phyloP scores from a whole-genome alignment of 2,329 filamentous ascomycete genomes.

The Venturia asperata region DNA sequence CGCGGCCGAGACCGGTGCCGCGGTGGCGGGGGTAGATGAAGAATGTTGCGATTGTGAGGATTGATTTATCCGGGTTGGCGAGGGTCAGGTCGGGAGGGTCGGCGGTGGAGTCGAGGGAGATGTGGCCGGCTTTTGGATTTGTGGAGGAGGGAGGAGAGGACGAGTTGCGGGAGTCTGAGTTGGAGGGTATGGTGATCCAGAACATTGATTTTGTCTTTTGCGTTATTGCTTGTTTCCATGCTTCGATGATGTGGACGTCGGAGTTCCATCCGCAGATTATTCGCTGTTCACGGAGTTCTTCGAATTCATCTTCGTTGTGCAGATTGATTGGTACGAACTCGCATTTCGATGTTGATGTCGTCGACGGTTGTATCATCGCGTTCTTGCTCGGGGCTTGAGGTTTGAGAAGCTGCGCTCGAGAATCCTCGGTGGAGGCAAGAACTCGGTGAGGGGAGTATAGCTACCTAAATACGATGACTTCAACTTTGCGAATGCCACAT shows the following conservation, averaged over 20 bases:
- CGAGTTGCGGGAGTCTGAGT: neutral
- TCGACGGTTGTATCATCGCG: neutral
- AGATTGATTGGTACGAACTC: neutral
- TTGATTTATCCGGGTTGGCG: neutral
- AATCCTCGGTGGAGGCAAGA: neutral
- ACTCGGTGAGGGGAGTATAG: too few relatives aligned
- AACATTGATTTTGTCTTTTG: constrained; percentile 12
- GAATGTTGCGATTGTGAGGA: too few relatives aligned
- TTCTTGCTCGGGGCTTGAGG: neutral
- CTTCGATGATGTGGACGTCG: neutral
- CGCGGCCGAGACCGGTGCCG: neutral
- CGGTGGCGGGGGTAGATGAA: neutral
- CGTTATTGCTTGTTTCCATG: neutral
- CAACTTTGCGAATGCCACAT: too few relatives aligned
- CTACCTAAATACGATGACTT: neutral
- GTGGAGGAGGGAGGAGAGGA: neutral
- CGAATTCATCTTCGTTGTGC: neutral
- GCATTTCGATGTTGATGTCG: neutral
- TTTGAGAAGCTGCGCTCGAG: neutral
- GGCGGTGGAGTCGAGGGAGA: neutral
- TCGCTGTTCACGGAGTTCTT: neutral
- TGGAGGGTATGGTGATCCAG: neutral
- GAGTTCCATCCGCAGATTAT: neutral
- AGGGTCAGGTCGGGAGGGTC: neutral
- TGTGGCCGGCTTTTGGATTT: neutral